Percentiles rank a stretch among this genome's conserved stretches.
Evolutionary conservation across 495 filamentous ascomycete species (phyloP).

Genomic region (Podospora appendiculata): DNA sequence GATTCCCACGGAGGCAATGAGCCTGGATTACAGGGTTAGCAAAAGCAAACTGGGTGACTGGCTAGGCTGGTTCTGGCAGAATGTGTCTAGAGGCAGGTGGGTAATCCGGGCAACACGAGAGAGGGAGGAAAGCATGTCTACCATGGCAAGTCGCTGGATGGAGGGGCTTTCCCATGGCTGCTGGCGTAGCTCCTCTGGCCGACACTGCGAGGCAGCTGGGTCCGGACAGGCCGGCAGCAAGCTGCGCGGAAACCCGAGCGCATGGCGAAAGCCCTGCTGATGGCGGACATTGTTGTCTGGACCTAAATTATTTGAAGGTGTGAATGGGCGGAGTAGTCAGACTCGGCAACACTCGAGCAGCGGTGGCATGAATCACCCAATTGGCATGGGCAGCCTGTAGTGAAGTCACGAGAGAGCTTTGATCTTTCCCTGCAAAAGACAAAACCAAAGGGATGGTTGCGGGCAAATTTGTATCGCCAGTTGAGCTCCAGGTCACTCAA

Average conservation of each 20-base stretch:
- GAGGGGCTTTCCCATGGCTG: conserved; percentile 3
- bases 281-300: neutral
- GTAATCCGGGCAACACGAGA: no score
- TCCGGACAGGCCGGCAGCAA: neutral
- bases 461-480: no score
- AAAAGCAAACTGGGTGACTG: neutral
- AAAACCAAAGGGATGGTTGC: no score
- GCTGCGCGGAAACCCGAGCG: conserved; percentile 5
- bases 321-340: neutral
- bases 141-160: conserved; percentile 13
- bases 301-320: no score
- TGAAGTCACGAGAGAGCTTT: no score
- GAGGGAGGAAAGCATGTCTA: conserved; percentile 2
- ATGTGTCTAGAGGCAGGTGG: no score
- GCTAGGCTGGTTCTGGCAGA: neutral
- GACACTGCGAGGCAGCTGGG: neutral
- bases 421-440: no score
- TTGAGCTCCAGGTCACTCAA: no score
- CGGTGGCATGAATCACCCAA: no score
- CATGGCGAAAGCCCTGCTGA: neutral
- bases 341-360: no score
- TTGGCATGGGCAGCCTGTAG: no score
- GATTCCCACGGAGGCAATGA: conserved; percentile 11
- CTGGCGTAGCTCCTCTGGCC: conserved; percentile 10
- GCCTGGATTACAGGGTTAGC: conserved; percentile 3